Evolutionary conservation across 2,329 filamentous ascomycete genomes (phyloP), one percentile per base, ranked within the genome.

Genomic region (Xylariales sp.): DNA sequence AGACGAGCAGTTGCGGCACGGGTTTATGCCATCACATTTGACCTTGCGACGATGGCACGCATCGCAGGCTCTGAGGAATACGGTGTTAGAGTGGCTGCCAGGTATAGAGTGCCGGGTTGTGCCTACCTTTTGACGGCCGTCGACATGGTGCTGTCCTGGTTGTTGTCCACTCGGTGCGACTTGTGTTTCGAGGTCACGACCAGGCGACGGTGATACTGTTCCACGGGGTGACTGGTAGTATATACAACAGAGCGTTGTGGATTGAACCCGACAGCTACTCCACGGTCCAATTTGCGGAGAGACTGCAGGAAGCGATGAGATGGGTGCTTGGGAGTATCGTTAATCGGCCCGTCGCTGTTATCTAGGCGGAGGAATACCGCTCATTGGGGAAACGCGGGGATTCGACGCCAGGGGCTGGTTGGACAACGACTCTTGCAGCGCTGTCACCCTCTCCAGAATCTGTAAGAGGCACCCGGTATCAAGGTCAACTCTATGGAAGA

Each of bases 11-110:
- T 86, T 86, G 46, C 78, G 74, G 62, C 84, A 88, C 15, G 84
- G 82, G 53, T 81, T 81, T 57, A 79, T 69, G 44, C 82, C 81
- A 56, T 86, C 81, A 58, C 83, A 86, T 60, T 84, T 86, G 58
- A 86, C 82, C 62, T 86, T 86, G 60, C 82, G 78, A 50, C 81
- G 79, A 68, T 86, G 82, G 59, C 82, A 86, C 54, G 81, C 82
- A 61, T 86, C 82, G 66, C 82, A 86, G 45, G 82, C 82, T n/a
- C n/a, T 57, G 66, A 14, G 1, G n/a, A 20, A 24, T 4, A 31
- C n/a, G 21, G 31, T 15, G n/a, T n/a, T n/a, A n/a, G n/a, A n/a
- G n/a, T n/a, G n/a, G n/a, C n/a, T n/a, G n/a, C n/a, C n/a, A n/a
- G n/a, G n/a, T n/a, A n/a, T n/a, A n/a, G n/a, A n/a, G n/a, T n/a